Evolutionary conservation across 176 grass and related monocot genomes (phyloP), one percentile per base, ranked within the genome.

Genomic region (Aegilops bicornis): DNA sequence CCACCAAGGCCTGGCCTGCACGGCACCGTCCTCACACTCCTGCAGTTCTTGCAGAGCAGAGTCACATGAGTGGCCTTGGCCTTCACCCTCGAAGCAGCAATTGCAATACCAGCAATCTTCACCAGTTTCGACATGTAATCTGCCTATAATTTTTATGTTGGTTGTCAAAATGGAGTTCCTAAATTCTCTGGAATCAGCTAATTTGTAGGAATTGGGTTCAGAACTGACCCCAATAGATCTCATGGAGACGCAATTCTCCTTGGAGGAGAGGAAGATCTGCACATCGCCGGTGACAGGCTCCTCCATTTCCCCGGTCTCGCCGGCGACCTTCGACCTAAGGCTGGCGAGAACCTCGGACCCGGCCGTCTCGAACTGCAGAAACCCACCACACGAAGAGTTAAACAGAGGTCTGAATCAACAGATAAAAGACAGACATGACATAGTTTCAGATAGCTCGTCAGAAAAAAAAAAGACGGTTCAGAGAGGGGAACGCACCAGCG

Each of bases 41-140:
- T 89, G 76, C 94, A 99, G 81, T 99, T 99, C 87, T 96, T 99
- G 87, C 97, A 99, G 64, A 96, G 79, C 52, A 99, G 89, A 11
- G 94, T 94, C 10, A 99, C 97, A 76, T 96, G 91, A 23, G 97
- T 99, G 27, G 97, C 97, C 85, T 99, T 99, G 64, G 97, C 97
- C 80, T 99, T 99, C 80, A 99, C 97, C 69, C 94, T 92, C 2
- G 97, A 96, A 3, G 94, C 97, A 2, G 97, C 97, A 64, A 99
- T 99, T 15, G 86, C 73, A 14, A 99, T 99, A 14, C 97, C 97
- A 3, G 94, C 90, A 45, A 99, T 93, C 87, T 99, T 99, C 50
- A 99, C 94, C 43, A 99, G 85, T 77, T 94, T 98, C 1, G 97
- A 99, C 97, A 96, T 99, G 79, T 78, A 91, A 50, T 99, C 97